Base-by-base conservation (phyloP, 2,329 filamentous ascomycete species). In the Stagonosporopsis rhizophila region DNA sequence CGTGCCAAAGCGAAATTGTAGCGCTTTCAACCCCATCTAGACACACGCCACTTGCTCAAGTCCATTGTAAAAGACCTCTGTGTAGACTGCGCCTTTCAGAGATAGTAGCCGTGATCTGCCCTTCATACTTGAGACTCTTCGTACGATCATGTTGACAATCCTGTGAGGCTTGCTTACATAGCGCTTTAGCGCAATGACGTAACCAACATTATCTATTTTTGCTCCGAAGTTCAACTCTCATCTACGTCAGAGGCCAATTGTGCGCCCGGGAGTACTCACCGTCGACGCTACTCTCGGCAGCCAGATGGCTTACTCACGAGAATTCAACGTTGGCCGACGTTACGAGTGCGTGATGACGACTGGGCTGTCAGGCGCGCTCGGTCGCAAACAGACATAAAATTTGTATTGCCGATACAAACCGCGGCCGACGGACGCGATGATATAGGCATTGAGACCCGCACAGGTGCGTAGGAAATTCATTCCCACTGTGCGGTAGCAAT, bases 381-480 rank as follows among this genome's bases (percentile, higher is more conserved):
- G 46, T 56, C 42, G 38, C 47, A 42, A 47, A 39, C 52, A 46
- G 28, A 47, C n/a, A 32, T n/a, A 50, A 28, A 22, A 34, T 35
- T 56, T 47, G 47, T 48, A 25, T 23, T 30, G 42, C 42, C 53
- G 47, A 52, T 25, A 47, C 47, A 44, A 56, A 52, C 42, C 53
- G 53, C 37, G 19, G 28, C 23, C 35, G 28, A 22, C 17, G 8
- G 15, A 35, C 15, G 14, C 20, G 20, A 15, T 17, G 17, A 25
- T 44, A 52, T 35, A 38, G 32, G 19, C 20, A 39, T 17, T 22
- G 14, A 48, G 30, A 38, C 25, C 37, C 37, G 23, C 41, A 17
- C 17, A 41, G 23, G 3, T 42, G 3, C 35, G 19, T 6, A 34
- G 4, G 15, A 28, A 7, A 15, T 8, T 12, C 8, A 6, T 34